Evolutionary conservation across 306 rosid species (phyloP).

Genomic region (Myrica gale): DNA sequence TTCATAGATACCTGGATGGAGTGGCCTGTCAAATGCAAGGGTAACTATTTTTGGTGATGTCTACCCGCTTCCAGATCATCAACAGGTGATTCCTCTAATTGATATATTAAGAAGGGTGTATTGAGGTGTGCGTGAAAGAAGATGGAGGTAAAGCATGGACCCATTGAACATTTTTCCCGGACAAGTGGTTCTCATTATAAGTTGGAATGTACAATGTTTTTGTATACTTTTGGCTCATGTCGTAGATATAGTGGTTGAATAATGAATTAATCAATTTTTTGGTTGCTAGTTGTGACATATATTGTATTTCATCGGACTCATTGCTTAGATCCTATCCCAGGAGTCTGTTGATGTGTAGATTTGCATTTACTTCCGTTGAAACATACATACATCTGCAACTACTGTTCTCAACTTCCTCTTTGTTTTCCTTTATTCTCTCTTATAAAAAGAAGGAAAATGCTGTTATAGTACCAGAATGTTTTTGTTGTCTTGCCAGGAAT

Average conservation of each 20-base stretch:
- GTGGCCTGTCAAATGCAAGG: slow-evolving; percentile 98
- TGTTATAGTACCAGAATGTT: slow-evolving; percentile 9
- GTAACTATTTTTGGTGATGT: slow-evolving; percentile 97
- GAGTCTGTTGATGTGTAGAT: not conserved
- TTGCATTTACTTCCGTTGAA: too few species aligned
- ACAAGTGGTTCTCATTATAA: not conserved
- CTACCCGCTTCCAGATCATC: slow-evolving; percentile 89
- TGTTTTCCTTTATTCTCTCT: not conserved
- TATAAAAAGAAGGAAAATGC: not conserved
- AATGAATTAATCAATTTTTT: not conserved
- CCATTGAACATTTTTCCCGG: not conserved
- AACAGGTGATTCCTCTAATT: slow-evolving; percentile 57
- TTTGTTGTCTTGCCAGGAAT: slow-evolving; percentile 56
- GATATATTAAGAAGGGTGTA: slow-evolving; percentile 17
- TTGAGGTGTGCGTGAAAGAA: slow-evolving; percentile 4
- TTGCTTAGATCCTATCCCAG: not conserved
- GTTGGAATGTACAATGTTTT: not conserved
- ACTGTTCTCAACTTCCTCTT: not conserved
- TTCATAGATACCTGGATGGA: slow-evolving; percentile 97
- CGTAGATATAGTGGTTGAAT: too few species aligned
- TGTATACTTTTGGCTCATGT: not conserved
- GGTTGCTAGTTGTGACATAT: not conserved
- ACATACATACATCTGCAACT: too few species aligned
- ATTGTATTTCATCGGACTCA: not conserved
- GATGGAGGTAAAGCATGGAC: slow-evolving; percentile 15